phyloP scores from a whole-genome alignment of 2,329 filamentous ascomycete species.

The Drechslerella dactyloides region DNA sequence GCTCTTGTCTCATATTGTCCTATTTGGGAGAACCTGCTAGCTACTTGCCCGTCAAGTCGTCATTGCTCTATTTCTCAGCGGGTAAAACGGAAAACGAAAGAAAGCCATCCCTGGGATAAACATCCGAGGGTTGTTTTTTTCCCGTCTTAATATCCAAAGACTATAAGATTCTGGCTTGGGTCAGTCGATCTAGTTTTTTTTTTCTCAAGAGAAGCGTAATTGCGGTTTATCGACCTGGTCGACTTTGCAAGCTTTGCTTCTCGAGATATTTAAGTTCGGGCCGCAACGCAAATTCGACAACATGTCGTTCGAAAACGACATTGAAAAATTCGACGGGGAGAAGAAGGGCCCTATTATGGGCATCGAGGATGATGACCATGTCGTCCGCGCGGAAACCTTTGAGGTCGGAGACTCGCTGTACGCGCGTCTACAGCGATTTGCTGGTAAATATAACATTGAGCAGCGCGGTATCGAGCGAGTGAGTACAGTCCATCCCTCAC shows the following conservation, averaged over 20 bases:
- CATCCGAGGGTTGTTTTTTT: neutral
- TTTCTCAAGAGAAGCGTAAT: too few relatives aligned
- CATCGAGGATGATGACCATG: constrained; percentile 57
- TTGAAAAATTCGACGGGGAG: constrained; percentile 42
- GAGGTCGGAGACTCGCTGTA: constrained; percentile 65
- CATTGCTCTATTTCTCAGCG: constrained; percentile 5
- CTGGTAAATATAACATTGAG: constrained; percentile 71
- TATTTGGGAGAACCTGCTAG: constrained; percentile 37
- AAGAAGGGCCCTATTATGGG: constrained; percentile 37
- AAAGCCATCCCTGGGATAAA: constrained; percentile 2
- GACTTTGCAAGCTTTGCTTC: too few relatives aligned
- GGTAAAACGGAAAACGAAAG: constrained; percentile 1
- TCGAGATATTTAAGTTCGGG: neutral
- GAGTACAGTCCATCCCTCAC: constrained; percentile 7
- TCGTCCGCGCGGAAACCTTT: constrained; percentile 67
- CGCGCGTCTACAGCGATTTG: constrained; percentile 68
- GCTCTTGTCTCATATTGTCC: constrained; percentile 33
- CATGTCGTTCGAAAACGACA: constrained; percentile 47
- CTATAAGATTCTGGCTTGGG: neutral
- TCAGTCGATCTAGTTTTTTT: constrained; percentile 1
- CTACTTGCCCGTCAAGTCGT: constrained; percentile 19
- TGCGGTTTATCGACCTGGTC: too few relatives aligned
- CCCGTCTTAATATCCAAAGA: neutral
- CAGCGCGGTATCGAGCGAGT: constrained; percentile 78
- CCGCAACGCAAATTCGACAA: constrained; percentile 41